Evolutionary conservation across 495 filamentous ascomycete genomes (phyloP).

Genomic region (Aspergillus conjunctus): DNA sequence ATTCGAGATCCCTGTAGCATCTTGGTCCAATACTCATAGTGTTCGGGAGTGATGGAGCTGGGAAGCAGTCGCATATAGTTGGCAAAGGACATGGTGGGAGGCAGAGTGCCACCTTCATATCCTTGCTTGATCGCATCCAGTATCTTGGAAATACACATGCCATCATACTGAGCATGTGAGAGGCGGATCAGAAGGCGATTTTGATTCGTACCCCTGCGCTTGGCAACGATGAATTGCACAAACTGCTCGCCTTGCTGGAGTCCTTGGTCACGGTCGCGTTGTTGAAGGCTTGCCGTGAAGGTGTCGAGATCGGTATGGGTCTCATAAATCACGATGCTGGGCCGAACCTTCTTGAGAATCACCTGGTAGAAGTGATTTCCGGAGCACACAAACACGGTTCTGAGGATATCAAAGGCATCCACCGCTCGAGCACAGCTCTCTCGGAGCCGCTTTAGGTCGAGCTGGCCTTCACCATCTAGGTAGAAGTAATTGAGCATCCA

Average conservation of each 20-base stretch:
- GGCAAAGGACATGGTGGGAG: constrained; percentile 56
- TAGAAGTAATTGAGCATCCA: constrained; percentile 62
- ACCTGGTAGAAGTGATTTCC: constrained; percentile 62
- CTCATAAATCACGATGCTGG: constrained; percentile 55
- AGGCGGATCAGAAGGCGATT: constrained; percentile 59
- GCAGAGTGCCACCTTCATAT: constrained; percentile 53
- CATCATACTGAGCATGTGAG: constrained; percentile 77
- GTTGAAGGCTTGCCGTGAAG: constrained; percentile 52
- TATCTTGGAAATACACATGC: constrained; percentile 65
- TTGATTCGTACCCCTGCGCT: too few relatives aligned
- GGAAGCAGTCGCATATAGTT: constrained; percentile 58
- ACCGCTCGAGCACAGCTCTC: constrained; percentile 49
- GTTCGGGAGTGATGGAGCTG: constrained; percentile 47
- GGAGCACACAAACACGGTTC: constrained; percentile 67
- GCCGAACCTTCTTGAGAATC: constrained; percentile 56
- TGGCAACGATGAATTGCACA: constrained; percentile 64
- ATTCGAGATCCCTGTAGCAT: constrained; percentile 49
- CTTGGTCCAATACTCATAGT: constrained; percentile 55
- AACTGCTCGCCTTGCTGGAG: constrained; percentile 64
- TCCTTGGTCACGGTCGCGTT: constrained; percentile 50
- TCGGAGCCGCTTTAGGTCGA: constrained; percentile 52
- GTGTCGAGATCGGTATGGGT: constrained; percentile 54
- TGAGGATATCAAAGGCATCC: constrained; percentile 64
- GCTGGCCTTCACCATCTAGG: constrained; percentile 50
- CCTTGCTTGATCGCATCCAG: constrained; percentile 55